A percentile compares a stretch with the other conserved stretches of the same genome.
Evolutionary conservation across 2,329 filamentous ascomycete genomes (phyloP).

Genomic region (Verticillium dahliae): DNA sequence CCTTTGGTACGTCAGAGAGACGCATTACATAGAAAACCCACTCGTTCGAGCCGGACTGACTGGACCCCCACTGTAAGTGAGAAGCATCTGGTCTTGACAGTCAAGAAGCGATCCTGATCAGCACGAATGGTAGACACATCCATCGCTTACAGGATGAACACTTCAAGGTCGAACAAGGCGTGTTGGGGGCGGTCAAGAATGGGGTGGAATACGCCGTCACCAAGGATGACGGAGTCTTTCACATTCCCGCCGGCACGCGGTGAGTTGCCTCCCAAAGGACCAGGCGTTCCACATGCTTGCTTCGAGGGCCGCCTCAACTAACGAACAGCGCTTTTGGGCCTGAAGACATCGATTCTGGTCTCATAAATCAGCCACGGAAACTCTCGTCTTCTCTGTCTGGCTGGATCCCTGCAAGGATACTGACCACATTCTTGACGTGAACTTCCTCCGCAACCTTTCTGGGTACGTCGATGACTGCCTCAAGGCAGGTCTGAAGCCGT

Average conservation of each 20-base stretch:
- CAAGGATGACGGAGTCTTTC: slow-evolving; percentile 9
- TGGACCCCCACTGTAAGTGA: slow-evolving; percentile 12
- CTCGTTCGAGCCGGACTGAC: slow-evolving; percentile 8
- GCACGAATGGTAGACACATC: slow-evolving; percentile 10
- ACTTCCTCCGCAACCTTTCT: slow-evolving; percentile 10
- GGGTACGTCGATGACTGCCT: slow-evolving; percentile 12
- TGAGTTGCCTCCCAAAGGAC: slow-evolving; percentile 1
- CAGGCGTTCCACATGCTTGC: background rate
- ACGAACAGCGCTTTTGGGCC: background rate
- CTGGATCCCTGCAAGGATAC: slow-evolving; percentile 6
- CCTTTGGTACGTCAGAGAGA: slow-evolving; percentile 8
- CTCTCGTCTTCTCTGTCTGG: slow-evolving; percentile 12
- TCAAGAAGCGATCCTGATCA: background rate
- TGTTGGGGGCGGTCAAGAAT: slow-evolving; percentile 7
- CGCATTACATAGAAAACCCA: slow-evolving; percentile 11
- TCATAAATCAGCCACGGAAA: slow-evolving; percentile 7
- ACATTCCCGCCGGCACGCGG: slow-evolving; percentile 7
- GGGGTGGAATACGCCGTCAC: slow-evolving; percentile 5
- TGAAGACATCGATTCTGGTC: slow-evolving; percentile 14
- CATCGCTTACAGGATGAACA: slow-evolving; percentile 12
- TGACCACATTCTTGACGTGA: slow-evolving; percentile 8
- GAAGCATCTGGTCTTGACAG: background rate
- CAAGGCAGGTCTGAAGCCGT: slow-evolving; percentile 5
- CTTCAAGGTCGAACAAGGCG: slow-evolving; percentile 12
- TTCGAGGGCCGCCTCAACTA: background rate